phyloP scores from a whole-genome alignment of 306 rosid genomes.

The Trichosanthes truncata region DNA sequence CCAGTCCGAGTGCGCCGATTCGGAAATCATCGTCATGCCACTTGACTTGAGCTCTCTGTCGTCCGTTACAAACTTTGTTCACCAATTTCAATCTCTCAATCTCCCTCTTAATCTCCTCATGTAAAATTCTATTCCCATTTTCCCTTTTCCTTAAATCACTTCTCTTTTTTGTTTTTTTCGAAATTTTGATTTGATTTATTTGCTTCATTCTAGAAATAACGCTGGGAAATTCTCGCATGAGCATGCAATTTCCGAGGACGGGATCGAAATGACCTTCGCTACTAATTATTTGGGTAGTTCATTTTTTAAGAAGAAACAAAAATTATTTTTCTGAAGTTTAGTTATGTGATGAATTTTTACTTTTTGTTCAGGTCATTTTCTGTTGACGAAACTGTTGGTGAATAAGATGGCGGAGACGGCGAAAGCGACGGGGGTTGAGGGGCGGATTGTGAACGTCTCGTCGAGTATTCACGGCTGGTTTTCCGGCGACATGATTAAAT shows the following conservation, averaged over 20 bases:
- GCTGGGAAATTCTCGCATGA: conserved; percentile 82
- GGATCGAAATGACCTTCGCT: conserved; percentile 87
- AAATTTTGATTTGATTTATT: not conserved
- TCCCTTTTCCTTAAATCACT: not conserved
- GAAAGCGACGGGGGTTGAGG: conserved; percentile 47
- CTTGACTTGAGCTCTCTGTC: conserved; percentile 83
- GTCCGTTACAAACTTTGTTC: conserved; percentile 54
- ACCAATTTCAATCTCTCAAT: conserved; percentile 40
- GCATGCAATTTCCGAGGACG: conserved; percentile 74
- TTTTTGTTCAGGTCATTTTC: conserved; percentile 59
- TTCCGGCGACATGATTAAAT: conserved; percentile 50
- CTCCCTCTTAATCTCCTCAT: conserved; percentile 81
- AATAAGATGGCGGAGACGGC: conserved; percentile 68
- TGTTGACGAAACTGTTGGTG: conserved; percentile 58
- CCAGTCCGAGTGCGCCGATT: conserved; percentile 39
- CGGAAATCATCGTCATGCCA: conserved; percentile 47
- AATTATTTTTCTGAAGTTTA: not conserved
- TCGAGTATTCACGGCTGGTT: conserved; percentile 82
- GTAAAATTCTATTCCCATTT: conserved; percentile 10
- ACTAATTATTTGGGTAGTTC: conserved; percentile 64
- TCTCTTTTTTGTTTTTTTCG: not conserved
- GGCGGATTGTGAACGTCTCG: conserved; percentile 86
- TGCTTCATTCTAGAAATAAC: conserved; percentile 42
- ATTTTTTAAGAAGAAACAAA: not conserved
- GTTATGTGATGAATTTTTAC: not conserved